Percentiles rank a stretch among this genome's conserved stretches.
Conservation (phyloP, 2,329 filamentous ascomycete genomes). For the Sphaerulina vaccinii region DNA sequence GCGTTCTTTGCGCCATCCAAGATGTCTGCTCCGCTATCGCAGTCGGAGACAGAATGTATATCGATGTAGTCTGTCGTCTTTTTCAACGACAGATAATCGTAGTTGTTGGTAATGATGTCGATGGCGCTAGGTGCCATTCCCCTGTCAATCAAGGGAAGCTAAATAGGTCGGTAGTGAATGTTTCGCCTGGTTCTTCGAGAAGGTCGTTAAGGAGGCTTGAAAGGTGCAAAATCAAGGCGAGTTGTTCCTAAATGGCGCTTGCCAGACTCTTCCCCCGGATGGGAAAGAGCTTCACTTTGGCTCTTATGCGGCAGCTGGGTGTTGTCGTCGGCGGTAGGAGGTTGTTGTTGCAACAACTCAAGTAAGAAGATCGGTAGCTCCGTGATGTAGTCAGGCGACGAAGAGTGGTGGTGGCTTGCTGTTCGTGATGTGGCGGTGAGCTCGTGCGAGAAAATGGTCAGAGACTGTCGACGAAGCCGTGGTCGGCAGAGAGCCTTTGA, state of each 20-base stretch:
- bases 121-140: constrained; percentile 72
- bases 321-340: constrained; percentile 53
- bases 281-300: constrained; percentile 97
- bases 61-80: constrained; percentile 27
- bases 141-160: constrained; percentile 38
- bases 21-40: constrained; percentile 32
- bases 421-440: constrained; percentile 51
- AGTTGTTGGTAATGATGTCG: constrained; percentile 46
- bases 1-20: constrained; percentile 55
- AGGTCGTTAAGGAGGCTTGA: constrained; percentile 86
- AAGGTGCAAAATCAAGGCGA: constrained; percentile 86
- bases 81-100: constrained; percentile 41
- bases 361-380: constrained; percentile 46
- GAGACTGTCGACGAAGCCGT: constrained; percentile 47
- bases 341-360: constrained; percentile 42
- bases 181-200: constrained; percentile 29
- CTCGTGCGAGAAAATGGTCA: constrained; percentile 33
- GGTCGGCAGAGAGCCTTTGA: constrained; percentile 44
- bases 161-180: constrained; percentile 16
- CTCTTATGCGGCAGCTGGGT: constrained; percentile 99
- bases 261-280: constrained; percentile 97
- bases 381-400: constrained; percentile 32
- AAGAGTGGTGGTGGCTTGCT: constrained; percentile 46
- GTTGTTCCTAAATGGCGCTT: constrained; percentile 69
- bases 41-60: constrained; percentile 24